These are phyloP conservation scores for Zychaea mexicana DNA, from an alignment of 371 early-diverging fungal species.

Conservation along the genomic window DNA sequence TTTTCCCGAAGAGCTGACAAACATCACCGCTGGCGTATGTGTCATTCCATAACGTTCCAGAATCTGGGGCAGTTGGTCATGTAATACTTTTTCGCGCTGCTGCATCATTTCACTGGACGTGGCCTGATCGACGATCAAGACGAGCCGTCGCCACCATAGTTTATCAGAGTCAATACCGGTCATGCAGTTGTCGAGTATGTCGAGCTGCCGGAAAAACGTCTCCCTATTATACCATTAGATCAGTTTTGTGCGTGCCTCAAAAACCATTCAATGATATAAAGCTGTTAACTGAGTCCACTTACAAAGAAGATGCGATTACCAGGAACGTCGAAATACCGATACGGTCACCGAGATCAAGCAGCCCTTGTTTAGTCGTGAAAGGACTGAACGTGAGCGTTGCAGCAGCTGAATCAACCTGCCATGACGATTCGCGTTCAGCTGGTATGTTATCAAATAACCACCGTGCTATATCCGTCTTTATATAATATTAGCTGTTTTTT, in stretches of 20 bases:
- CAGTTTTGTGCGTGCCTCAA: too few relatives aligned
- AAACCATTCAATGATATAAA: neutral
- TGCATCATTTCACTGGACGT: neutral
- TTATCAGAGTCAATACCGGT: neutral
- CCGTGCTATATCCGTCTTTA: neutral
- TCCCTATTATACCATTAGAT: neutral
- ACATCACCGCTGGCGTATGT: constrained; percentile 9
- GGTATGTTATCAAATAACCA: neutral
- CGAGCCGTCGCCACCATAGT: neutral
- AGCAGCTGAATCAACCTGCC: neutral
- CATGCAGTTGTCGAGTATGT: neutral
- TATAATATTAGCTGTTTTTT: neutral
- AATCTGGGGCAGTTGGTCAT: constrained; percentile 5
- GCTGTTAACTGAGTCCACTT: too few relatives aligned
- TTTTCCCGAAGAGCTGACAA: constrained; percentile 5
- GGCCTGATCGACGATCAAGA: neutral
- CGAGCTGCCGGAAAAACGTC: neutral
- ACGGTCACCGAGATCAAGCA: neutral
- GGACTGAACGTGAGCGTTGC: neutral
- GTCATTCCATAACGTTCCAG: constrained; percentile 5
- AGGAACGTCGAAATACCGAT: neutral
- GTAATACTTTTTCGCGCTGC: constrained; percentile 1
- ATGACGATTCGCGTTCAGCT: neutral
- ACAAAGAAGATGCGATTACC: neutral
- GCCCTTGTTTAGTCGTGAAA: neutral